Base-by-base conservation (phyloP, 129 eudicot species). In the Artemisia annua region DNA sequence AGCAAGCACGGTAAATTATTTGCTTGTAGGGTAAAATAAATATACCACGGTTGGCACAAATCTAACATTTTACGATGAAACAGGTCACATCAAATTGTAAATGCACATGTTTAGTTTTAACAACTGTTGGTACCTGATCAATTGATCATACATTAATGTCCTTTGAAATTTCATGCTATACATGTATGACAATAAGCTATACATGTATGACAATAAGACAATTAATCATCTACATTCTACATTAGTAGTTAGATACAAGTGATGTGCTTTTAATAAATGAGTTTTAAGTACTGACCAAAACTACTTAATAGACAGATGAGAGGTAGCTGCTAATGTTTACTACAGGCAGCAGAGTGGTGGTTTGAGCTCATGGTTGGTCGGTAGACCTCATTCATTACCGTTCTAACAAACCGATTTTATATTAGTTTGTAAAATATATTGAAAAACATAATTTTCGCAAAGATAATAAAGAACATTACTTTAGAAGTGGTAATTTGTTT, bases 311-410 rank as follows among this genome's bases (percentile, higher is more conserved):
- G 56, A 44, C 14, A 43, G 56, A 66, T 35, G 72, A 63, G 79
- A 43, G 73, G 79, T 66, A 66, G 79, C 65, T 75, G 58, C 49
- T 66, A 46, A 55, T 66, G 75, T 60, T 70, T 78, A 70, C 66
- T 53, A 22, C 69, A n/a, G 35, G 1, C 1, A 54, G 70, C 70
- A 77, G 75, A 69, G 70, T 61, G 50, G 76, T 77, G 26, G 76
- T 62, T 70, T 78, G 51, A 63, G 53, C 82, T 78, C 76, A 63
- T 77, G 59, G 66, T 51, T 22, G 76, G 75, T 70, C 64, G 81
- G 71, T 48, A 77, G 55, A 53, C 15, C 71, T 63, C 76, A 70
- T 70, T 61, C 63, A 77, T 77, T 69, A 59, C 75, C 19, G 16
- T 18, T 59, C 65, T 19, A 59, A 3, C 4, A 35, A 35, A 35